phyloP scores from a whole-genome alignment of 2,329 filamentous ascomycete genomes.

The Dactylellina parvicollis region DNA sequence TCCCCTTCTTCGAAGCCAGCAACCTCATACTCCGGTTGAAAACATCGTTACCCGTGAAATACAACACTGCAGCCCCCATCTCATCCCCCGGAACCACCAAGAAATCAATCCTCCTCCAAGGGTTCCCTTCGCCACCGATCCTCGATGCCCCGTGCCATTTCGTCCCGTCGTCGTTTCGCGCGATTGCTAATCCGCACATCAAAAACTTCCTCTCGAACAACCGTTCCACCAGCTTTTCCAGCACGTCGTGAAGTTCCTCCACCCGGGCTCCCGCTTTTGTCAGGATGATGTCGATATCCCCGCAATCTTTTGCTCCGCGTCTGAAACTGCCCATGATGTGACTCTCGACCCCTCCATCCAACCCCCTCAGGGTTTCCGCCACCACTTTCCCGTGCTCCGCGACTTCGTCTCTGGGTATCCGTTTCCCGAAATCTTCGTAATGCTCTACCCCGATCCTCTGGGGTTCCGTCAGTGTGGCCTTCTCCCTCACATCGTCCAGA shows the following conservation, averaged over 20 bases:
- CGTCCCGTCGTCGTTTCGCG: constrained; percentile 63
- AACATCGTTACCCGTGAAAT: constrained; percentile 94
- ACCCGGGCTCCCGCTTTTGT: constrained; percentile 71
- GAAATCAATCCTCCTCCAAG: constrained; percentile 66
- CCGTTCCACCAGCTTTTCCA: constrained; percentile 71
- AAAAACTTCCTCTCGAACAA: constrained; percentile 74
- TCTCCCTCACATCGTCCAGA: constrained; percentile 73
- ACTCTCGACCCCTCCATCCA: constrained; percentile 74
- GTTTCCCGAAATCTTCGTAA: constrained; percentile 79
- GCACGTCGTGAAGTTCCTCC: constrained; percentile 64
- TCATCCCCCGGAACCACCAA: constrained; percentile 82
- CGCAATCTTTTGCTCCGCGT: constrained; percentile 76
- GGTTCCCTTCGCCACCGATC: constrained; percentile 27
- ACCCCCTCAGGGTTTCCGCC: constrained; percentile 66
- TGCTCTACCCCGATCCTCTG: constrained; percentile 81
- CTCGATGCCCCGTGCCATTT: constrained; percentile 78
- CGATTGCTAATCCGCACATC: constrained; percentile 67
- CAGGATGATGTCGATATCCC: constrained; percentile 84
- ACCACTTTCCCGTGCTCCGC: constrained; percentile 75
- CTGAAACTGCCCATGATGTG: constrained; percentile 87
- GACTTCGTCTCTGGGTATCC: constrained; percentile 82
- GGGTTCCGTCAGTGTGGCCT: constrained; percentile 72
- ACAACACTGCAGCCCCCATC: constrained; percentile 85
- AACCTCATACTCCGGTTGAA: constrained; percentile 89
- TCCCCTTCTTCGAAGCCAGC: constrained; percentile 79